A percentile compares a stretch with the other conserved stretches of the same genome.
Conservation (phyloP, 75 land plant genomes). For the Cupressus sempervirens region DNA sequence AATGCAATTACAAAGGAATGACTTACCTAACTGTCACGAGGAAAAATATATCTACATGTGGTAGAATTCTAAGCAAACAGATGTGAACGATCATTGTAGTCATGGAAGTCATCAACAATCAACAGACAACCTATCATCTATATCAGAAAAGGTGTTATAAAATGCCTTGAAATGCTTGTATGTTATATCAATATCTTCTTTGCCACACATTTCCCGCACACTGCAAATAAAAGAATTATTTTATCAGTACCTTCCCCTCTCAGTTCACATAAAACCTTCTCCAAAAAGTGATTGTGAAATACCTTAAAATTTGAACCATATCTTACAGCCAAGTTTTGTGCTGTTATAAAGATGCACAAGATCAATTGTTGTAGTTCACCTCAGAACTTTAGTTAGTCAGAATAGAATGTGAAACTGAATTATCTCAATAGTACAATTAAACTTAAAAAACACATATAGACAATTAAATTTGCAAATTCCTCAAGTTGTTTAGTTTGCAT, state of each 20-base stretch:
- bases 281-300: not conserved
- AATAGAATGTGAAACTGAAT: not conserved
- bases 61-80: not conserved
- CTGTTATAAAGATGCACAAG: not conserved
- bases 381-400: not conserved
- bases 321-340: not conserved
- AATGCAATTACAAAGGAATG: not conserved
- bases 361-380: not conserved
- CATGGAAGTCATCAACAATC: conserved; percentile 23
- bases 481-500: not conserved
- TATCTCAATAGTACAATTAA: not conserved
- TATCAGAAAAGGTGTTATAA: conserved; percentile 58
- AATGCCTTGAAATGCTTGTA: conserved; percentile 91
- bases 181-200: conserved; percentile 77
- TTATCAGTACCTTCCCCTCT: not conserved
- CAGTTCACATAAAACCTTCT: not conserved
- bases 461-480: not conserved
- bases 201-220: conserved; percentile 85
- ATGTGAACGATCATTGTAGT: not conserved
- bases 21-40: not conserved
- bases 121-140: conserved; percentile 71
- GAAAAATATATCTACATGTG: not conserved
- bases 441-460: not conserved
- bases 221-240: conserved; percentile 38
- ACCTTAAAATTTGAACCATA: not conserved